These are phyloP conservation scores for Linnemannia elongata DNA, from an alignment of 192 early-diverging fungal species.

Conservation along the genomic window DNA sequence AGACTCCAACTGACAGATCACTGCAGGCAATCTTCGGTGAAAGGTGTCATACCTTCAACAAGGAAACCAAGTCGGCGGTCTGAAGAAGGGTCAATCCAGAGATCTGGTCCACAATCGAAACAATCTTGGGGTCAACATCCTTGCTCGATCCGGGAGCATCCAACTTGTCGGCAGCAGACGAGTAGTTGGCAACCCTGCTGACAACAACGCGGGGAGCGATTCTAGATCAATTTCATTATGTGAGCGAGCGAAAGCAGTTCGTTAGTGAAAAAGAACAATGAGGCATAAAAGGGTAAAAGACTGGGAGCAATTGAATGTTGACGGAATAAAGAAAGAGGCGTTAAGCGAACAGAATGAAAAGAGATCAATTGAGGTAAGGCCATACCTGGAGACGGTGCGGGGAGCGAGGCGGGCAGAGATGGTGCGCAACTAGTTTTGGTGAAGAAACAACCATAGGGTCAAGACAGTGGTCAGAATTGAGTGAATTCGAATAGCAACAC, in stretches of 20 bases:
- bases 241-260: not conserved
- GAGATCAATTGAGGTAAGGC: not conserved
- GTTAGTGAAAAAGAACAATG: not conserved
- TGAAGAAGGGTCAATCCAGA: conserved; percentile 92
- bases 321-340: not conserved
- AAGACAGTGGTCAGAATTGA: not conserved
- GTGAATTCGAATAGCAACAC: not conserved
- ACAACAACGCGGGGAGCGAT: conserved; percentile 51
- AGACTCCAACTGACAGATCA: too few species aligned
- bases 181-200: conserved; percentile 53
- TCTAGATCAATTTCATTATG: conserved; percentile 3
- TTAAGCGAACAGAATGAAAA: not conserved
- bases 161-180: conserved; percentile 63
- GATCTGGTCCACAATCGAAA: conserved; percentile 91
- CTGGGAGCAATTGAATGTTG: not conserved
- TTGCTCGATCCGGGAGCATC: conserved; percentile 73
- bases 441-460: not conserved
- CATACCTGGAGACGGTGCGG: conserved; percentile 31
- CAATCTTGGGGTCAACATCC: conserved; percentile 76
- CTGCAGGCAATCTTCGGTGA: not conserved
- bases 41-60: conserved; percentile 80
- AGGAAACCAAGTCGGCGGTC: conserved; percentile 90
- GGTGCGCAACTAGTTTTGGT: conserved; percentile 33
- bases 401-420: conserved; percentile 34
- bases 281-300: too few species aligned